Base-by-base conservation (phyloP, 2,329 filamentous ascomycete species). In the Fusarium brachygibbosum region DNA sequence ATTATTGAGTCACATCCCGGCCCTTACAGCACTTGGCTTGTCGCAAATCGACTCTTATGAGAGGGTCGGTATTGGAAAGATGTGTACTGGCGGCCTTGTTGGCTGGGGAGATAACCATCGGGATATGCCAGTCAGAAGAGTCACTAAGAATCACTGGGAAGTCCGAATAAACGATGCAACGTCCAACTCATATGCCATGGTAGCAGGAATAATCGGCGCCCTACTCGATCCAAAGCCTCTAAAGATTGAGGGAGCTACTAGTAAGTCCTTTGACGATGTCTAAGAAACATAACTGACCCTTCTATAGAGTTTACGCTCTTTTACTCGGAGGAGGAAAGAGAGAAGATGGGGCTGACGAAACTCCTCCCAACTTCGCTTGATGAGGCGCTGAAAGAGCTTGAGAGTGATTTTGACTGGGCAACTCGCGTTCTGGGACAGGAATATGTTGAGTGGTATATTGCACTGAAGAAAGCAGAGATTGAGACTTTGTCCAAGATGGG, bases 401-500 rank as follows among this genome's bases (percentile, higher is more conserved):
- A 63, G 12, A 21, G 10, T 17, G 58, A 63, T 17, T 23, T 17
- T 17, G 17, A 21, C 4, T 63, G 60, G 60, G 58, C 42, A 0
- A 31, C 12, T 6, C 10, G 6, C 2, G 31, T 46, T 13, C 11
- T 63, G 0, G 60, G 60, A 1, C 14, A n/a, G 3, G 49, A 32
- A 2, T 63, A 63, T 28, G 12, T 63, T 19, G 60, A 63, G 5
- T 63, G 60, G 60, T 63, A 63, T 10, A 17, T 63, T 23, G n/a
- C 37, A 1, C 6, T 63, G 1, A 63, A 63, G 16, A 62, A 13
- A 5, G 37, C 31, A 17, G 58, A 63, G 32, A 49, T 63, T 23
- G 17, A 49, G 6, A 48, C 31, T 5, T 1, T 58, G 28, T 42
- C 21, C 0, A 41, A 49, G 16, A 63, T 63, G 42, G 42, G 57